Evolutionary conservation across 108 stramenopile genomes (phyloP).

Genomic region (Fragilaria crotonensis): DNA sequence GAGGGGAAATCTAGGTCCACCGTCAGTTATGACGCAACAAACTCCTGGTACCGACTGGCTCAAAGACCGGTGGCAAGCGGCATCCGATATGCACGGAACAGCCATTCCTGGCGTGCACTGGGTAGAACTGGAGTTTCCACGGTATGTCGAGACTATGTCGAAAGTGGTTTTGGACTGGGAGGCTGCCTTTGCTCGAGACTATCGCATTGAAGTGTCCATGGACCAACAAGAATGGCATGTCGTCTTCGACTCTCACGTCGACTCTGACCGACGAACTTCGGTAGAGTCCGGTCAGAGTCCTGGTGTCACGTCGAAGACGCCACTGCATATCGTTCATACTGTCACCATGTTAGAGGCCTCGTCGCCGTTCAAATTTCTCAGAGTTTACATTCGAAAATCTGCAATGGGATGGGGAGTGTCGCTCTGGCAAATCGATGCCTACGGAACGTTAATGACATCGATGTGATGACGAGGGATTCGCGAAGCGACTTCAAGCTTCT

Average conservation of each 20-base stretch:
- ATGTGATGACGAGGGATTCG: too few relatives aligned
- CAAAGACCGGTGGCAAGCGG: constrained; percentile 82
- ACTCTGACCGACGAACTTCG: too few relatives aligned
- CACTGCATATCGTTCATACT: constrained; percentile 59
- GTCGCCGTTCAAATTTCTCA: constrained; percentile 19
- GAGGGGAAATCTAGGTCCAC: constrained; percentile 75
- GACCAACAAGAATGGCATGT: constrained; percentile 3
- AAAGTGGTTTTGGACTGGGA: constrained; percentile 74
- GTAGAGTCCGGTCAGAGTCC: constrained; percentile 45
- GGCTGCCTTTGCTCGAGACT: constrained; percentile 58
- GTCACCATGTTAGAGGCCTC: constrained; percentile 17
- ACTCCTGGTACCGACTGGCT: constrained; percentile 64
- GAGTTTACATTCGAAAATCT: constrained; percentile 43
- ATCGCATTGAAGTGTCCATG: constrained; percentile 33
- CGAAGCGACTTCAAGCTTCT: too few relatives aligned
- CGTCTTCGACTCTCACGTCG: constrained; percentile 17
- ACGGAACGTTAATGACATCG: too few relatives aligned
- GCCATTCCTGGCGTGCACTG: constrained; percentile 63
- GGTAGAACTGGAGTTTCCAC: constrained; percentile 48
- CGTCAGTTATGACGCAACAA: constrained; percentile 54
- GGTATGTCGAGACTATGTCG: constrained; percentile 27
- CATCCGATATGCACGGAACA: constrained; percentile 71
- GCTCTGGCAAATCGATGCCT: constrained; percentile 68
- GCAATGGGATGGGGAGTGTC: constrained; percentile 70
- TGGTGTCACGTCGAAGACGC: too few relatives aligned